These are phyloP conservation scores for Salix exigua DNA, from an alignment of 345 rosid genomes.

Conservation along the genomic window DNA sequence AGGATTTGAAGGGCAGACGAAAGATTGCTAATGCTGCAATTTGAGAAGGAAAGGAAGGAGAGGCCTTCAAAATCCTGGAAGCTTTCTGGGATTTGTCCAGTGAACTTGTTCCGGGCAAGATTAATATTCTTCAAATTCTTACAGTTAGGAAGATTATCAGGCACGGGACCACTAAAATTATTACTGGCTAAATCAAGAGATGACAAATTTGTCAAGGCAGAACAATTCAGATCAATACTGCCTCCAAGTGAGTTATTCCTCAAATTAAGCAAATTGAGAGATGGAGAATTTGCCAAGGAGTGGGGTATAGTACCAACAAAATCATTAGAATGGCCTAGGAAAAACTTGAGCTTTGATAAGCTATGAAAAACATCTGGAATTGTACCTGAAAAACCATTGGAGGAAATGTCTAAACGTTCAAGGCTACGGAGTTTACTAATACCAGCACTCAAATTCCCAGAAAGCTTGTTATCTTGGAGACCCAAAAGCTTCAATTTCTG, in stretches of 20 bases:
- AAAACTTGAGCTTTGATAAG: constrained; percentile 30
- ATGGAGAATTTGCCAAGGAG: constrained; percentile 50
- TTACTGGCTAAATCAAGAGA: constrained; percentile 71
- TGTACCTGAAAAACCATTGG: constrained; percentile 46
- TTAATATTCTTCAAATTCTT: constrained; percentile 45
- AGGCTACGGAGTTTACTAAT: constrained; percentile 46
- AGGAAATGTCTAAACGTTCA: constrained; percentile 51
- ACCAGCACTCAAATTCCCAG: constrained; percentile 41
- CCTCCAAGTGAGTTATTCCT: constrained; percentile 70
- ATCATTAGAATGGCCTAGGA: constrained; percentile 46
- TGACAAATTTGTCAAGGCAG: constrained; percentile 48
- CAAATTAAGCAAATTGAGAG: constrained; percentile 51
- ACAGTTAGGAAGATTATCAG: constrained; percentile 55
- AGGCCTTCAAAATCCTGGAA: constrained; percentile 53
- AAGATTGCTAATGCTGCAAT: constrained; percentile 50
- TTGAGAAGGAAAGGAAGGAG: constrained; percentile 59
- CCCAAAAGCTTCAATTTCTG: constrained; percentile 35
- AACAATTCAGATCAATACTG: constrained; percentile 47
- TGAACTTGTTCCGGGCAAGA: constrained; percentile 59
- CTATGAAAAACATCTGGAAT: constrained; percentile 57
- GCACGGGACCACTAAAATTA: constrained; percentile 47
- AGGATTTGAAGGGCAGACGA: constrained; percentile 53
- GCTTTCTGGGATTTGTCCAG: constrained; percentile 58
- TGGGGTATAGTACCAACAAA: constrained; percentile 57
- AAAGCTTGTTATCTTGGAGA: constrained; percentile 51